Evolutionary conservation across 495 filamentous ascomycete species (phyloP), one percentile per base, ranked within the genome.

Genomic region (Xylaria nigripes): DNA sequence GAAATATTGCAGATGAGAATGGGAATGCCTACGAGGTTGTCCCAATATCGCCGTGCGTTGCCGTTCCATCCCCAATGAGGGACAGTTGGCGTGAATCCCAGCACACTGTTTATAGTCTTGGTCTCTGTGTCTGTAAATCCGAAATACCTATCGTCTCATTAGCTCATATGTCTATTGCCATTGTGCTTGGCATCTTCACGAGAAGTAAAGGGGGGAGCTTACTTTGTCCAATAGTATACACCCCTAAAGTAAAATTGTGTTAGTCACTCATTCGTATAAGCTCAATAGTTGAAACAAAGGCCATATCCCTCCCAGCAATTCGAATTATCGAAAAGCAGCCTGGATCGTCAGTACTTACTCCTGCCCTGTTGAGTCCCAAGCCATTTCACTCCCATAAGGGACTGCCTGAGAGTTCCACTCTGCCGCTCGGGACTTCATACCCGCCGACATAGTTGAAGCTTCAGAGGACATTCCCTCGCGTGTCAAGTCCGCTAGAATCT

Each of bases 41-140:
- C 76, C 77, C 77, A 80, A 55, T 81, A 79, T 25, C 76, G 52
- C 2, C 77, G 67, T 0, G 76, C 76, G 51, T 79, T 79, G 40
- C 77, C 77, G 43, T 79, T 77, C 70, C 71, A 81, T 23, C 71
- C 77, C 77, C 77, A 81, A 56, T 79, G 76, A 5, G 74, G 59
- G 3, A 79, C 68, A 7, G 75, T 75, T 0, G 77, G 77, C 65
- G 68, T 76, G 59, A 72, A 79, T 5, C 73, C 77, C 0, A 73
- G 60, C 18, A 79, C 76, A 27, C 65, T 72, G 53, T 76, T 67
- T 41, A 81, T 64, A 0, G 77, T 73, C 45, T 77, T 78, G 38
- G 60, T 64, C 7, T 62, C 64, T 1, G 73, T 75, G 16, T 52
- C 44, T 7, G 57, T 62, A 58, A 71, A 61, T 29, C 70, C 68